Evolutionary conservation across 495 filamentous ascomycete genomes (phyloP).

Genomic region (Cercophora scortea): DNA sequence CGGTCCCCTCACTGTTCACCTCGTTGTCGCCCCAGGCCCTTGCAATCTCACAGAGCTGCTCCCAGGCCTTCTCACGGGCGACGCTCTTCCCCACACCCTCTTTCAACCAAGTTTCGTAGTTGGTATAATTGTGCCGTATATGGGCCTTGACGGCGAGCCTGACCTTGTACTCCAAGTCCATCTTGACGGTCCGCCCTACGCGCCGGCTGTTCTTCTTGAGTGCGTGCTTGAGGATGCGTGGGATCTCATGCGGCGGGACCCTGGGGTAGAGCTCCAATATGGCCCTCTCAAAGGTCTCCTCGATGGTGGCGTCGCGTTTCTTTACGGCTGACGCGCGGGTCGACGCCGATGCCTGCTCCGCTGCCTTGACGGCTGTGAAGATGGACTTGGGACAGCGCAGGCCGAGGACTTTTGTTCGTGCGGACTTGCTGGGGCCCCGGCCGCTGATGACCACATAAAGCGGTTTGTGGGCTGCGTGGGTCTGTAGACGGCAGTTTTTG

Average conservation of each 20-base stretch:
- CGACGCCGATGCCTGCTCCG: conserved; percentile 17
- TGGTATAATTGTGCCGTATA: conserved; percentile 30
- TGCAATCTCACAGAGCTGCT: conserved; percentile 12
- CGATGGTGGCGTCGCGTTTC: conserved; percentile 20
- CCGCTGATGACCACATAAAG: conserved; percentile 27
- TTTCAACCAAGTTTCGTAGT: conserved; percentile 25
- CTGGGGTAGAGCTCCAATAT: conserved; percentile 22
- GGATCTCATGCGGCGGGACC: conserved; percentile 15
- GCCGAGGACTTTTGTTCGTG: conserved; percentile 15
- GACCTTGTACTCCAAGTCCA: conserved; percentile 21
- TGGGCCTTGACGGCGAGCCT: conserved; percentile 28
- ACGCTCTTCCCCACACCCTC: conserved; percentile 1
- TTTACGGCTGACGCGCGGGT: conserved; percentile 16
- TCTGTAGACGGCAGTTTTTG: conserved; percentile 26
- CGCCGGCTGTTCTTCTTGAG: conserved; percentile 25
- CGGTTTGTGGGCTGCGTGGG: conserved; percentile 15
- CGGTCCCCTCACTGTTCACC: background rate
- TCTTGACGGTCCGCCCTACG: conserved; percentile 25
- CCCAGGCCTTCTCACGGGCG: conserved; percentile 13
- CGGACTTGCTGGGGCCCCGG: background rate
- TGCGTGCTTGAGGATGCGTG: conserved; percentile 16
- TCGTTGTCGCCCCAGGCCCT: conserved; percentile 11
- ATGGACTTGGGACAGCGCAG: conserved; percentile 29
- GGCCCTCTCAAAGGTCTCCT: conserved; percentile 16
- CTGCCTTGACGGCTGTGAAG: conserved; percentile 13